These are phyloP conservation scores for Globisporangium barbulae DNA, from an alignment of 352 stramenopile genomes.

Conservation along the genomic window DNA sequence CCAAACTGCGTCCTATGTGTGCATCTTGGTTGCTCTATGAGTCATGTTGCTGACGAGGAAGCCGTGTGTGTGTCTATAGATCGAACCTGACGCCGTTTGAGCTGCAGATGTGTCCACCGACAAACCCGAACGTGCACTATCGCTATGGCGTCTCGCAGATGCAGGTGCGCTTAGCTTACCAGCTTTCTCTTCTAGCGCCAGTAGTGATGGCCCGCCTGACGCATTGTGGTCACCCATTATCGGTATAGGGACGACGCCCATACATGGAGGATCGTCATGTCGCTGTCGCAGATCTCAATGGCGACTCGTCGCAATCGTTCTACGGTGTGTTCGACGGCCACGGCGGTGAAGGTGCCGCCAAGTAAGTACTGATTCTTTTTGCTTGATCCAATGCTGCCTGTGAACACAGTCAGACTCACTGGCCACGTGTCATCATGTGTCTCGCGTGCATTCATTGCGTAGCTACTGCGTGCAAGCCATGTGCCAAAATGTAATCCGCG, in stretches of 20 bases:
- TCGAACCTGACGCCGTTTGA: slow-evolving; percentile 55
- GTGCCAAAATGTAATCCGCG: slow-evolving; percentile 80
- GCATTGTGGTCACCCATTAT: not conserved
- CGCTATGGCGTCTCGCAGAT: slow-evolving; percentile 83
- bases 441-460: not conserved
- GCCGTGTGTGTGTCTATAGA: slow-evolving; percentile 13
- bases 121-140: slow-evolving; percentile 76
- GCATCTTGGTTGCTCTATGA: not conserved
- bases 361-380: slow-evolving; percentile 48
- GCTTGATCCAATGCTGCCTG: slow-evolving; percentile 6
- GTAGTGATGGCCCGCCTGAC: not conserved
- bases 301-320: slow-evolving; percentile 80
- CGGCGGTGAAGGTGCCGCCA: slow-evolving; percentile 83
- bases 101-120: slow-evolving; percentile 65
- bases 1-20: not conserved
- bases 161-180: slow-evolving; percentile 25
- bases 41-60: not conserved
- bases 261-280: slow-evolving; percentile 92
- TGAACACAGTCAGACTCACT: not conserved
- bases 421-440: not conserved
- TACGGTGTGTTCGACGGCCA: slow-evolving; percentile 94
- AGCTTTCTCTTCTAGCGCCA: not conserved
- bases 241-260: slow-evolving; percentile 51
- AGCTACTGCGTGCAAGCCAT: slow-evolving; percentile 83
- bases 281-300: slow-evolving; percentile 72